These are phyloP conservation scores for Garcia nutans DNA, from an alignment of 345 rosid genomes.

Conservation along the genomic window DNA sequence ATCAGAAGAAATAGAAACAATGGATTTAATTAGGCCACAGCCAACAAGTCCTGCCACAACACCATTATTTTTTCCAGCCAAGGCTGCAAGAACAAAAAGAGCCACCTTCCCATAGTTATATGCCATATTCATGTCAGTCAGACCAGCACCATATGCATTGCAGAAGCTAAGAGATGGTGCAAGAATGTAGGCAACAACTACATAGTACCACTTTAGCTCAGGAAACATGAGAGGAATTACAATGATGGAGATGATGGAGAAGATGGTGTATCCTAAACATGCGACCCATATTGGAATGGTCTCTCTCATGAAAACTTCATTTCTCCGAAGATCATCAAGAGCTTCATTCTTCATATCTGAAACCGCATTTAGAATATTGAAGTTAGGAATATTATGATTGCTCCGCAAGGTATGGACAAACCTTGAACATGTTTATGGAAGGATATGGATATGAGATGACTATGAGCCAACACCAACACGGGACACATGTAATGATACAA, in stretches of 20 bases:
- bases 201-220: constrained; percentile 82
- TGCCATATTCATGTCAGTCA: constrained; percentile 98
- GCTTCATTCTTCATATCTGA: constrained; percentile 27
- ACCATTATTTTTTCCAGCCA: constrained; percentile 59
- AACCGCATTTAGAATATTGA: constrained; percentile 27
- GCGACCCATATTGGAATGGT: constrained; percentile 80
- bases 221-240: constrained; percentile 82
- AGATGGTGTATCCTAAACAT: constrained; percentile 58
- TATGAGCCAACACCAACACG: no score
- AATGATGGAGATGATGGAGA: constrained; percentile 68
- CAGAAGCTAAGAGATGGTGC: constrained; percentile 94
- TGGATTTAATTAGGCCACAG: constrained; percentile 85
- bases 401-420: no score
- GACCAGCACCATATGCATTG: constrained; percentile 94
- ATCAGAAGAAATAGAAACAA: constrained; percentile 80
- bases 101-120: constrained; percentile 92
- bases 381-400: background rate
- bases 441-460: no score
- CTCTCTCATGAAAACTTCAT: constrained; percentile 71
- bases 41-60: constrained; percentile 89
- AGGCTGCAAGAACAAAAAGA: constrained; percentile 75
- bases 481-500: no score
- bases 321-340: constrained; percentile 39
- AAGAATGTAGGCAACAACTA: constrained; percentile 75
- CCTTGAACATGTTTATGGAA: no score